Base-by-base conservation (phyloP, 164 flowering plant species). In the Cinnamomum micranthum region DNA sequence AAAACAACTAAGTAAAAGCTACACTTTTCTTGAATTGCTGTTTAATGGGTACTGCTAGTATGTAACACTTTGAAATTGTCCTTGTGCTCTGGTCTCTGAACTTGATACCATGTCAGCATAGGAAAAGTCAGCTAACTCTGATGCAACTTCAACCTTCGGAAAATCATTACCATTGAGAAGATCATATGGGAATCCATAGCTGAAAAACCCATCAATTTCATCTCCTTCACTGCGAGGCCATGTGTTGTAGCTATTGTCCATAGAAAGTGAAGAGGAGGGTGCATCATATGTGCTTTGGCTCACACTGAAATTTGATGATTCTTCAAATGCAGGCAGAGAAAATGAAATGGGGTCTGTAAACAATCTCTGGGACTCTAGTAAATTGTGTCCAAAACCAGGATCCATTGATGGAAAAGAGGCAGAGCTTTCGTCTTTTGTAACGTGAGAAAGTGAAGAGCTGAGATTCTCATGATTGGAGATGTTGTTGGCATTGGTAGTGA, bases 1-100 rank as follows among this genome's bases (percentile, higher is more conserved):
- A 25, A 66, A 13, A 25, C 25, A 23, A 25, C 13, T 11, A 27
- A 25, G 27, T 33, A 66, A 25, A 19, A 66, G 17, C 59, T 52
- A 52, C 25, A 12, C 19, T 4, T 63, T 23, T 63, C 25, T 24
- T 12, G 24, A 63, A n/a, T 2, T 63, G 25, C 22, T 63, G 66
- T n/a, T 63, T 63, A 24, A 22, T 12, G 24, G 31, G 10, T 17
- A 55, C 65, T 28, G 33, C 70, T 62, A 68, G 64, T 68, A n/a
- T 68, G 64, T 50, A 47, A 68, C 27, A 50, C 69, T 77, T 60
- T 62, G 74, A 50, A 58, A 27, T 27, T 72, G 20, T 7, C 69
- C 66, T 58, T 71, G 65, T 27, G 73, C 19, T 27, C 28, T 66
- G 35, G 66, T 63, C 3, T 63, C 66, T 13, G 23, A 68, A 31